phyloP scores from a whole-genome alignment of 2,329 filamentous ascomycete genomes.

The Phialophora tarda region DNA sequence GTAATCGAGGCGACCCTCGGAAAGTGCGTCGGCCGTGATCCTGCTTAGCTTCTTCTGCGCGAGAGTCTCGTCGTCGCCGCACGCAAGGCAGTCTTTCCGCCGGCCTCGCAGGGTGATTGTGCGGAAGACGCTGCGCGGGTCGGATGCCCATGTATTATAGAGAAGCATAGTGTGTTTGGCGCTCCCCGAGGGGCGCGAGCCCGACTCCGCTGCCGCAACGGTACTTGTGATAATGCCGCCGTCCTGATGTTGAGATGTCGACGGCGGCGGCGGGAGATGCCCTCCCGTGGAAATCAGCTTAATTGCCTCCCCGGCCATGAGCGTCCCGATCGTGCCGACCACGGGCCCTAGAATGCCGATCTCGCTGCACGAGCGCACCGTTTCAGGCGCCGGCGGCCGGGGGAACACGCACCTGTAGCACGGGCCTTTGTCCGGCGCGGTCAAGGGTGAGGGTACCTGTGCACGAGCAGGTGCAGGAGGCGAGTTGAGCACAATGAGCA shows the following conservation, averaged over 20 bases:
- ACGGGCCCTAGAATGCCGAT: constrained; percentile 91
- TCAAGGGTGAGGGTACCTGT: not conserved
- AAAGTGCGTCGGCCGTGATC: constrained; percentile 68
- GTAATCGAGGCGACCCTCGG: constrained; percentile 76
- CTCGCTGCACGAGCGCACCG: constrained; percentile 85
- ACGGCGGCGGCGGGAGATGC: constrained; percentile 10
- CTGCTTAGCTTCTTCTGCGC: constrained; percentile 63
- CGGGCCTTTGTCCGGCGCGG: constrained; percentile 64
- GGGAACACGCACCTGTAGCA: constrained; percentile 96
- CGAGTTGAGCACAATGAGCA: constrained; percentile 73
- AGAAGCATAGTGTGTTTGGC: constrained; percentile 52
- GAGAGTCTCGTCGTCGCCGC: constrained; percentile 68
- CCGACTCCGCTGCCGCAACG: not conserved
- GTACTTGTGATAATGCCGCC: not conserved
- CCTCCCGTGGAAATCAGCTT: constrained; percentile 68
- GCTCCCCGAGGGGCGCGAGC: not conserved
- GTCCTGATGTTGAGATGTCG: constrained; percentile 28
- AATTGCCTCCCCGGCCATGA: constrained; percentile 88
- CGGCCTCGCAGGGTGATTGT: constrained; percentile 74
- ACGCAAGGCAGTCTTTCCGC: constrained; percentile 75
- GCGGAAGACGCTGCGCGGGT: constrained; percentile 64
- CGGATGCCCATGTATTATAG: constrained; percentile 59
- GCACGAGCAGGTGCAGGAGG: constrained; percentile 62
- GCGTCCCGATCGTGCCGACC: constrained; percentile 88
- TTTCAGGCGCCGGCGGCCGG: constrained; percentile 80